phyloP scores from a whole-genome alignment of 495 filamentous ascomycete species.

The Aspergillus bridgeri region DNA sequence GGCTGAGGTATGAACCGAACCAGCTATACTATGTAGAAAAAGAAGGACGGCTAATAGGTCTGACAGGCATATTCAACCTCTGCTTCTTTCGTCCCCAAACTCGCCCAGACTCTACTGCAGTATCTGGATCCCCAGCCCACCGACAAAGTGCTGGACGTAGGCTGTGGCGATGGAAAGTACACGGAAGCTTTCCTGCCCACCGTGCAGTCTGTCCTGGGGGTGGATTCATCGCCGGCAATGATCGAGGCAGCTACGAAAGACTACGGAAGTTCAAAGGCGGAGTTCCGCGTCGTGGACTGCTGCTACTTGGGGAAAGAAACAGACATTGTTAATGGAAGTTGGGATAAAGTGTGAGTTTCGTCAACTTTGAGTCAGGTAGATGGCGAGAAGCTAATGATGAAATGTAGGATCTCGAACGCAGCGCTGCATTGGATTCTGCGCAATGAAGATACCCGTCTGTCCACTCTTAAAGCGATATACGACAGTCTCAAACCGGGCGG shows the following conservation, averaged over 20 bases:
- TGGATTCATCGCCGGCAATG: slow-evolving; percentile 66
- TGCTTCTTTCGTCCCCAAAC: slow-evolving; percentile 69
- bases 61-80: slow-evolving; percentile 57
- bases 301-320: slow-evolving; percentile 34
- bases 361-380: neutral
- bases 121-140: slow-evolving; percentile 57
- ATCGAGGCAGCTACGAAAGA: slow-evolving; percentile 51
- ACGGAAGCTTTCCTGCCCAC: slow-evolving; percentile 52
- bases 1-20: slow-evolving; percentile 40
- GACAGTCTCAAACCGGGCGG: slow-evolving; percentile 55
- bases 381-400: neutral
- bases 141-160: slow-evolving; percentile 68
- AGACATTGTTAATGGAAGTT: slow-evolving; percentile 33
- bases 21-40: neutral
- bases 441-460: slow-evolving; percentile 30
- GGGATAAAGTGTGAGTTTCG: slow-evolving; percentile 50
- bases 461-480: slow-evolving; percentile 43
- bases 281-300: slow-evolving; percentile 46
- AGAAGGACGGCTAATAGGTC: neutral
- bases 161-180: slow-evolving; percentile 71
- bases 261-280: slow-evolving; percentile 27
- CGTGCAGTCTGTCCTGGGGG: slow-evolving; percentile 51
- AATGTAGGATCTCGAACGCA: slow-evolving; percentile 60
- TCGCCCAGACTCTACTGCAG: slow-evolving; percentile 60
- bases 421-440: slow-evolving; percentile 77